Conservation (phyloP, 805 yeast genomes). For the Teunomyces aglyptinius region DNA sequence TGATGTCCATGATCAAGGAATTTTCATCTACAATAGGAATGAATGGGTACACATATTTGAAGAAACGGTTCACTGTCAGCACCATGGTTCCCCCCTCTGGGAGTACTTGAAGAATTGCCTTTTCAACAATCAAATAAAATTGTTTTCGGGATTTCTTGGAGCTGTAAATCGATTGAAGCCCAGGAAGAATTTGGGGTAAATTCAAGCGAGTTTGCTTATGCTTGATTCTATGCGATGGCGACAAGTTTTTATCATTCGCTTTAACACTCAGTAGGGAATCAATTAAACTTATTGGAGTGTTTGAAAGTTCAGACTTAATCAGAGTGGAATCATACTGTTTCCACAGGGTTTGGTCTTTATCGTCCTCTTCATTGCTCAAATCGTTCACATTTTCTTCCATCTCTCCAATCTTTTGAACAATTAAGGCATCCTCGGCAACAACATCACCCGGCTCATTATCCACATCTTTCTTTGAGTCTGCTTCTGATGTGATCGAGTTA, state of each 20-base stretch:
- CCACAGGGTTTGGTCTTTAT: conserved; percentile 6
- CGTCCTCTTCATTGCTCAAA: conserved; percentile 6
- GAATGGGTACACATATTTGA: conserved; percentile 40
- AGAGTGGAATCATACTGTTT: neutral
- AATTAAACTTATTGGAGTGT: conserved; percentile 1
- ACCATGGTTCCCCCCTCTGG: conserved; percentile 27
- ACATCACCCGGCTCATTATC: conserved; percentile 16
- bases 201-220: neutral
- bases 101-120: conserved; percentile 26
- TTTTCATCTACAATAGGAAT: conserved; percentile 35
- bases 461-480: conserved; percentile 6
- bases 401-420: conserved; percentile 13
- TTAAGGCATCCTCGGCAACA: conserved; percentile 27
- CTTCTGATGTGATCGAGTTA: neutral
- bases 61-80: conserved; percentile 30
- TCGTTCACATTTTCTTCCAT: conserved; percentile 13
- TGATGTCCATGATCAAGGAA: conserved; percentile 24
- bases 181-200: conserved; percentile 2
- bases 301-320: neutral
- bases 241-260: neutral
- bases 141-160: conserved; percentile 17
- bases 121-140: conserved; percentile 27
- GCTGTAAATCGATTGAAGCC: conserved; percentile 3
- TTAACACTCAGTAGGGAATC: neutral
- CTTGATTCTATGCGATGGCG: neutral